Evolutionary conservation across 768 basidiomycete species (phyloP).

Genomic region (Pleurotus citrinopileatus): DNA sequence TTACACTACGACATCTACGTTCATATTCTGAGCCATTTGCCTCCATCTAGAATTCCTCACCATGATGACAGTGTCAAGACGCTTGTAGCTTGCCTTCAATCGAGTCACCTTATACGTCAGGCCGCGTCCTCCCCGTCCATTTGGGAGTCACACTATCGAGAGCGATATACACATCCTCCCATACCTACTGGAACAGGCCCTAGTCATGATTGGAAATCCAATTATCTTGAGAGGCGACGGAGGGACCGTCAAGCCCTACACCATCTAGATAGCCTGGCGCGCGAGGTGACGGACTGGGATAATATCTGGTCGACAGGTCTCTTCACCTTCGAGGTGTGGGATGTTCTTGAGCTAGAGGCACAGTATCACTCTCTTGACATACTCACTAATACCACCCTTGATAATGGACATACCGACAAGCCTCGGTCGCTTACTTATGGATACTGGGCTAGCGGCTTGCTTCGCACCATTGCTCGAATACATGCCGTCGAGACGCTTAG

Average conservation of each 20-base stretch:
- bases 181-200: conserved; percentile 15
- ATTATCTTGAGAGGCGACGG: conserved; percentile 42
- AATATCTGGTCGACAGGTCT: conserved; percentile 36
- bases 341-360: conserved; percentile 41
- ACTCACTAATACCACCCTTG: conserved; percentile 11
- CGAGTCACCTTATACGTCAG: conserved; percentile 36
- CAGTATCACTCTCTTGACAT: conserved; percentile 30
- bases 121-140: conserved; percentile 38
- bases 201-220: conserved; percentile 38
- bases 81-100: conserved; percentile 36
- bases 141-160: conserved; percentile 54
- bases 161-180: conserved; percentile 39
- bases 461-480: conserved; percentile 39
- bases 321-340: conserved; percentile 54
- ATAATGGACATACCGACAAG: neutral
- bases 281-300: conserved; percentile 32
- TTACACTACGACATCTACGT: conserved; percentile 29
- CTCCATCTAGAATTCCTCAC: conserved; percentile 16
- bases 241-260: conserved; percentile 40
- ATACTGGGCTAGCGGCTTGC: conserved; percentile 49
- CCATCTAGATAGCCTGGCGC: conserved; percentile 39
- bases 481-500: conserved; percentile 40
- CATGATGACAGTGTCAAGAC: conserved; percentile 24
- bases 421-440: conserved; percentile 37
- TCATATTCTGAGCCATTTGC: conserved; percentile 21